These are phyloP conservation scores for Daldinia eschscholtzii DNA, from an alignment of 2,329 filamentous ascomycete genomes.

Conservation along the genomic window DNA sequence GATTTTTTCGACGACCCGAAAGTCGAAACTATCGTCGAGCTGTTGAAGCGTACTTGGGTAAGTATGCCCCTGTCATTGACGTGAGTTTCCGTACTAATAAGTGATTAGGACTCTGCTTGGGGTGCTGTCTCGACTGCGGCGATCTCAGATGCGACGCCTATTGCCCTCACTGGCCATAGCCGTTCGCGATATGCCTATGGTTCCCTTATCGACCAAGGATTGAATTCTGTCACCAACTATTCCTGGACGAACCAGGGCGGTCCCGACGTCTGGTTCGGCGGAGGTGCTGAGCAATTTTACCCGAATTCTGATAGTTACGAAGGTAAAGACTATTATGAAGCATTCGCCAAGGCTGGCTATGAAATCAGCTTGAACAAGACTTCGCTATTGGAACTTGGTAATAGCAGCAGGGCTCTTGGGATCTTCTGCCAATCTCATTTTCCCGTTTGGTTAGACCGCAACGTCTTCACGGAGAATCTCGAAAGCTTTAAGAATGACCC, in stretches of 20 bases:
- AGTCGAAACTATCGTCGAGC: constrained; percentile 84
- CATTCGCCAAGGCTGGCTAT: constrained; percentile 80
- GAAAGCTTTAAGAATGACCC: constrained; percentile 75
- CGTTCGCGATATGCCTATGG: constrained; percentile 77
- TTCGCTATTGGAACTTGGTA: constrained; percentile 69
- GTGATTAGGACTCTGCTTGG: constrained; percentile 63
- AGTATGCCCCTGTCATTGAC: not conserved
- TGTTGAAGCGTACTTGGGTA: constrained; percentile 77
- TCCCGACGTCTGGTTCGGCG: constrained; percentile 85
- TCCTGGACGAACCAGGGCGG: constrained; percentile 81
- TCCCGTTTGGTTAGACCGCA: constrained; percentile 88
- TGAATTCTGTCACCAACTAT: constrained; percentile 83
- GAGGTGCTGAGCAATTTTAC: constrained; percentile 85
- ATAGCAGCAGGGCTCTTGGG: constrained; percentile 75
- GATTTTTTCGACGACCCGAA: constrained; percentile 85
- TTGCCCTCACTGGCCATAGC: constrained; percentile 79
- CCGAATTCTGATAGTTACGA: constrained; percentile 73
- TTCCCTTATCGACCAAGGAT: constrained; percentile 79
- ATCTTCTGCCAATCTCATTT: constrained; percentile 82
- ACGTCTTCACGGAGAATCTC: constrained; percentile 81
- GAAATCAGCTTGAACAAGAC: constrained; percentile 80
- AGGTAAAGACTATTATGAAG: constrained; percentile 82
- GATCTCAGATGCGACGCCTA: constrained; percentile 85
- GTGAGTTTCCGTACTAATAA: constrained; percentile 40
- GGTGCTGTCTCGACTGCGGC: constrained; percentile 83